A percentile compares a stretch with the other conserved stretches of the same genome.
These are phyloP conservation scores for Colletotrichum higginsianum DNA, from an alignment of 2,329 filamentous ascomycete genomes.

Conservation along the genomic window DNA sequence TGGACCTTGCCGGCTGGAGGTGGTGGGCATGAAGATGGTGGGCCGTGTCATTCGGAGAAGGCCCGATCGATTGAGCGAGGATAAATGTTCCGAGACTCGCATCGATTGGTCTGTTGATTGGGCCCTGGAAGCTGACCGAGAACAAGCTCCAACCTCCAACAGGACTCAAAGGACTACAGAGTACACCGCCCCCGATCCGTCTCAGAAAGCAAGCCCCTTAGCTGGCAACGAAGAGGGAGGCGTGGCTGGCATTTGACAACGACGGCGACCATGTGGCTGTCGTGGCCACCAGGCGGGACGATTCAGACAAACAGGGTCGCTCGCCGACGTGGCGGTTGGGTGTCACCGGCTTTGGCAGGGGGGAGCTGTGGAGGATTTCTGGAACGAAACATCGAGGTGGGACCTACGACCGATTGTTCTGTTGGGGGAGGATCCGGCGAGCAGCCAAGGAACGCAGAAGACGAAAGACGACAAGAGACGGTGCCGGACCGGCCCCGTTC, in stretches of 20 bases:
- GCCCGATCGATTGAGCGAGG: slow-evolving; percentile 41
- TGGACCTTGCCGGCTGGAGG: neutral
- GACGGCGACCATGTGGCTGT: slow-evolving; percentile 16
- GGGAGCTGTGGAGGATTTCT: slow-evolving; percentile 4
- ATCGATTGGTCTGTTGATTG: slow-evolving; percentile 23
- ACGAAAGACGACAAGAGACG: neutral
- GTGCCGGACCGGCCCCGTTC: slow-evolving; percentile 20
- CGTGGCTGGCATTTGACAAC: slow-evolving; percentile 17
- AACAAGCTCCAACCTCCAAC: slow-evolving; percentile 22
- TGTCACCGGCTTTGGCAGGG: slow-evolving; percentile 23
- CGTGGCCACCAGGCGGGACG: slow-evolving; percentile 5
- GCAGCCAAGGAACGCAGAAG: neutral
- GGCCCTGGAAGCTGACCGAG: slow-evolving; percentile 31
- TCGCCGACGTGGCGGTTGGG: slow-evolving; percentile 39
- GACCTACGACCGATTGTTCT: slow-evolving; percentile 1
- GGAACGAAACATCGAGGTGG: slow-evolving; percentile 23
- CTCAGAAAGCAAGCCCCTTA: slow-evolving; percentile 25
- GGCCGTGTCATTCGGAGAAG: slow-evolving; percentile 30
- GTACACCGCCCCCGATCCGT: slow-evolving; percentile 32
- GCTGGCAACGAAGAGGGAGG: neutral
- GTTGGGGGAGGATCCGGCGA: slow-evolving; percentile 6
- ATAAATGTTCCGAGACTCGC: slow-evolving; percentile 30
- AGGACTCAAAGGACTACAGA: too few relatives aligned
- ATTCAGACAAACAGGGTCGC: slow-evolving; percentile 27
- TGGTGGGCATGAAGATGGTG: slow-evolving; percentile 29